These are phyloP conservation scores for Enterocytospora artemiae DNA, from an alignment of 371 early-diverging fungal genomes.

Conservation along the genomic window DNA sequence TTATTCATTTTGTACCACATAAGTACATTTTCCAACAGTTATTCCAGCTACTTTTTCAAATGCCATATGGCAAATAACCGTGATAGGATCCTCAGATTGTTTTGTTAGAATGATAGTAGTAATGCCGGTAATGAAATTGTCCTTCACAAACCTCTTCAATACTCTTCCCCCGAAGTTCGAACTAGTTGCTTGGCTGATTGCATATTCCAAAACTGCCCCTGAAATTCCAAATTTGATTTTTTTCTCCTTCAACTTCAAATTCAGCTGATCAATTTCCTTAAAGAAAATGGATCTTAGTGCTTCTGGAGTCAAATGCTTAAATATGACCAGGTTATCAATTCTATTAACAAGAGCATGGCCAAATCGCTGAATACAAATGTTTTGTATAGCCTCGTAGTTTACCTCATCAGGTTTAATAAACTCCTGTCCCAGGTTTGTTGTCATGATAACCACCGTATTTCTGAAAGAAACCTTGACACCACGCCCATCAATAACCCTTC, in stretches of 20 bases:
- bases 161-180: conserved; percentile 71
- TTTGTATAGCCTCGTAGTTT: conserved; percentile 60
- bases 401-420: conserved; percentile 43
- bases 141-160: conserved; percentile 65
- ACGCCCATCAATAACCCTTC: conserved; percentile 69
- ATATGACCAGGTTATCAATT: conserved; percentile 69
- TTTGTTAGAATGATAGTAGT: conserved; percentile 60
- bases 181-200: conserved; percentile 63
- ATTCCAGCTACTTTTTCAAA: neutral
- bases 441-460: conserved; percentile 70
- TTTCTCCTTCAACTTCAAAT: conserved; percentile 62
- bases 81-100: conserved; percentile 1
- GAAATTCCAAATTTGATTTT: conserved; percentile 62
- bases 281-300: conserved; percentile 62
- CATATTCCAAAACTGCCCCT: conserved; percentile 60
- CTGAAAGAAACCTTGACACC: conserved; percentile 67
- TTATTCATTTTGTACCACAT: too few relatives aligned
- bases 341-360: conserved; percentile 73
- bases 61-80: conserved; percentile 12
- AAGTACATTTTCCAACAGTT: neutral
- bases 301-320: conserved; percentile 62
- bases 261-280: conserved; percentile 63
- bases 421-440: conserved; percentile 66
- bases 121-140: conserved; percentile 64
- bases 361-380: conserved; percentile 66